phyloP scores from a whole-genome alignment of 257 asterid species.

The Rehmannia glutinosa region DNA sequence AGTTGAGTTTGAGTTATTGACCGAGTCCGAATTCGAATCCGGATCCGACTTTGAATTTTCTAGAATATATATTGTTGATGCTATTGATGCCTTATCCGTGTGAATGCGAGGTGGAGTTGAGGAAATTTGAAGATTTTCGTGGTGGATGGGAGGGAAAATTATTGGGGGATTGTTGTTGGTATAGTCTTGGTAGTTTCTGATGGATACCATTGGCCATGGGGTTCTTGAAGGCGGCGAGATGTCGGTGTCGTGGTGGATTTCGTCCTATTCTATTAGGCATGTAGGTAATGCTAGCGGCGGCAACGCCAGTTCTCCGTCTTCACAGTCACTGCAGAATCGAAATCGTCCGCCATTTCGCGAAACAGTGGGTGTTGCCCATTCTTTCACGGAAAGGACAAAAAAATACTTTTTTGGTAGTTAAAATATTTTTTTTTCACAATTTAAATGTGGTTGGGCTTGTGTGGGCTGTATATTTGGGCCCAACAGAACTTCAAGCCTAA shows the following conservation, averaged over 20 bases:
- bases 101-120: background rate
- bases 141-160: constrained; percentile 37
- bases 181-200: constrained; percentile 8
- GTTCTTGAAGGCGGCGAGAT: background rate
- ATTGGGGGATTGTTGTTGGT: background rate
- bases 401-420: background rate
- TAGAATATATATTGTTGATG: background rate
- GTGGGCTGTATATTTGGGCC: background rate
- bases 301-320: background rate
- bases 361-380: background rate
- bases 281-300: background rate
- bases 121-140: constrained; percentile 36
- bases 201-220: constrained; percentile 34
- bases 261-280: background rate
- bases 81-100: background rate
- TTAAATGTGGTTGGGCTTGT: background rate
- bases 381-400: background rate
- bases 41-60: background rate
- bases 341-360: background rate
- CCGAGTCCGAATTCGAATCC: constrained; percentile 2
- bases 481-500: no score
- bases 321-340: background rate
- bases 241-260: background rate
- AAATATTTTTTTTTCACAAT: background rate
- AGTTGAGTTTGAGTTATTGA: constrained; percentile 15